These are phyloP conservation scores for Pelargonium fulgidum DNA, from an alignment of 441 rosid species.

Conservation along the genomic window DNA sequence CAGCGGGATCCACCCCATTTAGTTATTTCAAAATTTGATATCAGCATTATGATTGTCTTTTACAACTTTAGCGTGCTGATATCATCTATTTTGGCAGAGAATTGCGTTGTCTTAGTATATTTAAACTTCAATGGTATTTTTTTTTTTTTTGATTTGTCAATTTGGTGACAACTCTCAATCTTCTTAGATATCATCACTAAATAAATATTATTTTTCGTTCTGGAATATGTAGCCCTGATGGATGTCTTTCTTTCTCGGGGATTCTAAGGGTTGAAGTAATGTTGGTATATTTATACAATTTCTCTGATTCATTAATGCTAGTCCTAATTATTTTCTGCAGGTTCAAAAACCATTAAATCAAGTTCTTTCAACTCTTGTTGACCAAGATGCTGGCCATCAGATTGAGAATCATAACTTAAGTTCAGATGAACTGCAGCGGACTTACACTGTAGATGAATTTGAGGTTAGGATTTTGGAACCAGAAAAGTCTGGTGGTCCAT, in stretches of 20 bases:
- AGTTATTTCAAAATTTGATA: not conserved
- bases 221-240: too few relatives aligned
- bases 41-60: too few relatives aligned
- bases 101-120: too few relatives aligned
- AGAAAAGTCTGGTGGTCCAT: conserved; percentile 77
- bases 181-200: too few relatives aligned
- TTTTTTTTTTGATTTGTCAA: too few relatives aligned
- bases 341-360: conserved; percentile 83
- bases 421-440: conserved; percentile 70
- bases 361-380: conserved; percentile 85
- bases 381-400: conserved; percentile 95
- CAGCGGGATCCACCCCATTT: not conserved
- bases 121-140: too few relatives aligned
- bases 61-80: too few relatives aligned
- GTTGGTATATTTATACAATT: not conserved
- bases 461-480: conserved; percentile 93
- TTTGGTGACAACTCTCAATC: too few relatives aligned
- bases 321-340: conserved; percentile 36
- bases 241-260: not conserved
- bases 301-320: conserved; percentile 21
- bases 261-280: not conserved
- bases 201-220: too few relatives aligned
- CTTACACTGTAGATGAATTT: conserved; percentile 80
- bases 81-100: too few relatives aligned
- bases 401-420: conserved; percentile 72